Conservation (phyloP, 2,329 filamentous ascomycete genomes). For the Alternaria metachromatica region DNA sequence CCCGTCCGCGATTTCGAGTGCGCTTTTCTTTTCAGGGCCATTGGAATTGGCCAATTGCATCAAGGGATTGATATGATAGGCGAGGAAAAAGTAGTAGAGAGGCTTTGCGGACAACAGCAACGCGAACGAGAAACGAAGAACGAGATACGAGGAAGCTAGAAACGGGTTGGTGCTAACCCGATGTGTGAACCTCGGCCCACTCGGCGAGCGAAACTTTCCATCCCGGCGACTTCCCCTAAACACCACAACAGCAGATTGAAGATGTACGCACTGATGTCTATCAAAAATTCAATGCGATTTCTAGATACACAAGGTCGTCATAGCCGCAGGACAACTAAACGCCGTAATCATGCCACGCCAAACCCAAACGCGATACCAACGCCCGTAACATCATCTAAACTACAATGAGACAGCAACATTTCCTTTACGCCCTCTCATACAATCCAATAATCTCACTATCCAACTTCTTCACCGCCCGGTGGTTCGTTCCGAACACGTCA, state of each 20-base stretch:
- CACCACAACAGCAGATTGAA: neutral
- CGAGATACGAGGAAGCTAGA: conserved; percentile 11
- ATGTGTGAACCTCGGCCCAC: neutral
- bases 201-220: neutral
- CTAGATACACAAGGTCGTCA: neutral
- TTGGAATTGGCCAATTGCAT: neutral
- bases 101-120: neutral
- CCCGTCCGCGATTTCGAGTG: conserved; percentile 27
- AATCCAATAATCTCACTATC: neutral
- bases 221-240: neutral
- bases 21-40: conserved; percentile 14
- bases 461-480: conserved; percentile 3
- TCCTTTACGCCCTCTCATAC: neutral
- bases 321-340: neutral
- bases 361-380: neutral
- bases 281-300: neutral
- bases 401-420: neutral
- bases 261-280: neutral
- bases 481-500: conserved; percentile 25
- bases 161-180: neutral
- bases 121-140: conserved; percentile 9
- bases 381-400: neutral
- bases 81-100: neutral
- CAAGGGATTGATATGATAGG: neutral
- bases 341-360: neutral